phyloP scores from a whole-genome alignment of 495 filamentous ascomycete genomes.

The Daldinia decipiens region DNA sequence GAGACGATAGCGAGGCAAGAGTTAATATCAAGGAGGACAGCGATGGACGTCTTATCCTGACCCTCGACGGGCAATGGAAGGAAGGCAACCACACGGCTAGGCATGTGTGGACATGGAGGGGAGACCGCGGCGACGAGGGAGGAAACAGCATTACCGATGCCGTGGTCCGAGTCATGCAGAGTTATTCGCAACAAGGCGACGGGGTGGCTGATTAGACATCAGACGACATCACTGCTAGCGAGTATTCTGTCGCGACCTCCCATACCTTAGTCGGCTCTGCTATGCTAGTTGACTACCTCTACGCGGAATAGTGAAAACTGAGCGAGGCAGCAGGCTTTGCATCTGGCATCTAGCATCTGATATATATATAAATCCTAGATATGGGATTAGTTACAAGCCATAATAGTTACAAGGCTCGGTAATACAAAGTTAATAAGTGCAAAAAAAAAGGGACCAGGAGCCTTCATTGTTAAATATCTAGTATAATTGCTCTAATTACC shows the following conservation, averaged over 20 bases:
- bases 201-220: not conserved
- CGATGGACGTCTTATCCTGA: conserved; percentile 28
- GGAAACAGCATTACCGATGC: conserved; percentile 10
- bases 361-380: not conserved
- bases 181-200: not conserved
- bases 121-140: not conserved
- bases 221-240: not conserved
- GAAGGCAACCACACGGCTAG: not conserved
- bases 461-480: too few species aligned
- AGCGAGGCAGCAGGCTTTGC: not conserved
- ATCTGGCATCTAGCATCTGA: not conserved
- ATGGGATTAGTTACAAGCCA: not conserved
- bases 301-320: not conserved
- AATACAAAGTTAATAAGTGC: not conserved
- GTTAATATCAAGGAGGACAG: conserved; percentile 26
- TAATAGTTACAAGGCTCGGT: not conserved
- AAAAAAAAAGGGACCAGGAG: not conserved
- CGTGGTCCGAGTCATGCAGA: conserved; percentile 13
- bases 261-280: not conserved
- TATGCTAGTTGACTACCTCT: not conserved
- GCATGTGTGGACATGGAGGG: conserved; percentile 30
- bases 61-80: conserved; percentile 30
- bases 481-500: too few species aligned
- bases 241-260: not conserved
- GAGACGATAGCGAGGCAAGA: conserved; percentile 20